These are phyloP conservation scores for Verticillium dahliae DNA, from an alignment of 2,329 filamentous ascomycete genomes.

Conservation along the genomic window DNA sequence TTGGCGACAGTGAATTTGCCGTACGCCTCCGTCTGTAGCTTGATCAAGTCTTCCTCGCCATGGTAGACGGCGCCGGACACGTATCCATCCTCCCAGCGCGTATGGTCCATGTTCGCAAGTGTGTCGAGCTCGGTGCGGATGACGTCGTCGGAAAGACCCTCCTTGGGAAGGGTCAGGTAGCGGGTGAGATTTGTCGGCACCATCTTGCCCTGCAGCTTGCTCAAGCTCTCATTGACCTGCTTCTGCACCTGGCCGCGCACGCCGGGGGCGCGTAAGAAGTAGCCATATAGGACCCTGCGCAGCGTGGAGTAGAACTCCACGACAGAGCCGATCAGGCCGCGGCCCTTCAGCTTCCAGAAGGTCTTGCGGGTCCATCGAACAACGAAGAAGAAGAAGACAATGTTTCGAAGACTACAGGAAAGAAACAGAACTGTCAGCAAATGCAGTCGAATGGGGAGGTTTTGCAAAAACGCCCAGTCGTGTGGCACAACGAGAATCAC, in stretches of 20 bases:
- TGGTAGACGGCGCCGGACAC: slow-evolving; percentile 97
- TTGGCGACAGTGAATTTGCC: slow-evolving; percentile 92
- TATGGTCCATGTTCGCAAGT: slow-evolving; percentile 83
- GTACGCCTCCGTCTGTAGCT: slow-evolving; percentile 88
- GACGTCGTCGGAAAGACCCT: slow-evolving; percentile 75
- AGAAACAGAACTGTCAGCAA: neutral
- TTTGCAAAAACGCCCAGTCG: slow-evolving; percentile 1
- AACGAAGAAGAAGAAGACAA: slow-evolving; percentile 84
- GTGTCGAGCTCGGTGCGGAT: slow-evolving; percentile 73
- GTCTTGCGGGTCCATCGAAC: slow-evolving; percentile 74
- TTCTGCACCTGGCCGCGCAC: slow-evolving; percentile 80
- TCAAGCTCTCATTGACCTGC: slow-evolving; percentile 73
- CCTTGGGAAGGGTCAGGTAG: slow-evolving; percentile 70
- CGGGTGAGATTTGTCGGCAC: slow-evolving; percentile 66
- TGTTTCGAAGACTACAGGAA: slow-evolving; percentile 63
- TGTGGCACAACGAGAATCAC: neutral
- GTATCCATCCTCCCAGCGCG: slow-evolving; percentile 90
- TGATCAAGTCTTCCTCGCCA: slow-evolving; percentile 73
- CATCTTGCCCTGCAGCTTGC: slow-evolving; percentile 78
- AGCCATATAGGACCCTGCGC: slow-evolving; percentile 70
- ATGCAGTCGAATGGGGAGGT: neutral
- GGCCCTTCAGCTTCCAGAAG: slow-evolving; percentile 80
- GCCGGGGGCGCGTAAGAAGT: slow-evolving; percentile 80
- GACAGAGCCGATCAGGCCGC: slow-evolving; percentile 75
- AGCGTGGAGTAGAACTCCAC: slow-evolving; percentile 66